phyloP scores from a whole-genome alignment of 345 rosid genomes.

The Noccaea bulbosa region DNA sequence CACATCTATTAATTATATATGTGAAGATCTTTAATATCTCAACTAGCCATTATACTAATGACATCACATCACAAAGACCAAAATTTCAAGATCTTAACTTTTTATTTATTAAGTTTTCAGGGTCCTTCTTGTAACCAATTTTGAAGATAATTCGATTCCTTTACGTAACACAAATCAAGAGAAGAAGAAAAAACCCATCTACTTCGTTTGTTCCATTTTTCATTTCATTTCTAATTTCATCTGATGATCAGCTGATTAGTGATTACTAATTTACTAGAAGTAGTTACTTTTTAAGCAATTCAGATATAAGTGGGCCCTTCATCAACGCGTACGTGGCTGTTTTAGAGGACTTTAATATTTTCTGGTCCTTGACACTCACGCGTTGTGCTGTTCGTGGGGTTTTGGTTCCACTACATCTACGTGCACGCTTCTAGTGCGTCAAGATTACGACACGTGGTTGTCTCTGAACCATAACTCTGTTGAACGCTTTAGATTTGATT shows the following conservation, averaged over 20 bases:
- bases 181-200: too few relatives aligned
- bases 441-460: conserved; percentile 21
- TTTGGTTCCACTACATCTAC: conserved; percentile 28
- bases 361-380: conserved; percentile 6
- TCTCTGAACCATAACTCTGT: neutral
- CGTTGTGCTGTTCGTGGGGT: conserved; percentile 27
- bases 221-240: neutral
- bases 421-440: conserved; percentile 27
- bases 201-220: too few relatives aligned
- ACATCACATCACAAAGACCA: neutral
- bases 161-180: neutral
- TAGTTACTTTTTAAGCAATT: neutral
- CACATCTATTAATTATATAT: neutral
- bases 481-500: conserved; percentile 25
- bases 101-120: neutral
- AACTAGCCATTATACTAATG: conserved; percentile 17
- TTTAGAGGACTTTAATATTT: conserved; percentile 31
- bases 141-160: neutral
- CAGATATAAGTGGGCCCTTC: neutral
- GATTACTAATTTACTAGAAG: neutral
- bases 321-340: conserved; percentile 40
- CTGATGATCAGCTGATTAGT: neutral
- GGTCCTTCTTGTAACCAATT: neutral
- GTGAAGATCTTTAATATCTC: neutral
- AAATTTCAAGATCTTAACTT: neutral